Evolutionary conservation across 2,329 filamentous ascomycete genomes (phyloP).

Genomic region (Fusarium drepaniforme): DNA sequence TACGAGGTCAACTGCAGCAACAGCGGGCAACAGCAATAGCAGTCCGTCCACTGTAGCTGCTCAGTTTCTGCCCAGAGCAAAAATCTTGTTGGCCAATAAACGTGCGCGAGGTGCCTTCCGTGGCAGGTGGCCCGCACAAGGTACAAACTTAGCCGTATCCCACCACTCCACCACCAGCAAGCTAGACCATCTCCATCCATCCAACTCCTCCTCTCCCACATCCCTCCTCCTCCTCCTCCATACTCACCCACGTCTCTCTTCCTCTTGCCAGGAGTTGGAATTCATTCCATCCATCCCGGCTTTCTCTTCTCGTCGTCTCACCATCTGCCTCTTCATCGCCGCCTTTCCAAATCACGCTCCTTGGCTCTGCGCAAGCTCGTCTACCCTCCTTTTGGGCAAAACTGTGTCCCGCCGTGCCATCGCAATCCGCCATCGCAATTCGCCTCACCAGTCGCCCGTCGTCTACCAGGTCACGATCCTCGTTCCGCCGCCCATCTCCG

Average conservation of each 20-base stretch:
- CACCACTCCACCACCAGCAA: conserved; percentile 34
- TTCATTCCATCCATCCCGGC: conserved; percentile 56
- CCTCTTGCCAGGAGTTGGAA: conserved; percentile 51
- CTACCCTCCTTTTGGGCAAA: conserved; percentile 55
- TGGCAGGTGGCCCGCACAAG: conserved; percentile 27
- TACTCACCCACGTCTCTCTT: conserved; percentile 44
- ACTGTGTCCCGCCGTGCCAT: conserved; percentile 48
- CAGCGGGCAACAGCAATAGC: neutral
- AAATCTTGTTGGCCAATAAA: conserved; percentile 17
- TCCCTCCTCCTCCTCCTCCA: conserved; percentile 41
- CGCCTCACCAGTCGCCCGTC: conserved; percentile 42
- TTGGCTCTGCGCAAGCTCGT: conserved; percentile 52
- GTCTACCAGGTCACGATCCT: conserved; percentile 40
- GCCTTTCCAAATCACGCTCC: conserved; percentile 53
- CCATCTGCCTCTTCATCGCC: conserved; percentile 52
- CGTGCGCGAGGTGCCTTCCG: conserved; percentile 19
- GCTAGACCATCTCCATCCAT: conserved; percentile 43
- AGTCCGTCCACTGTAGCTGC: conserved; percentile 18
- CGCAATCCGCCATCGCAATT: conserved; percentile 45
- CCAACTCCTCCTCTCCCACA: conserved; percentile 35
- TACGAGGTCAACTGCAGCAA: neutral
- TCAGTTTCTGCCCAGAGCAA: conserved; percentile 19
- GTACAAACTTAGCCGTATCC: conserved; percentile 36
- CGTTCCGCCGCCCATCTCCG: conserved; percentile 39
- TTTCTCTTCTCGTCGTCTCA: conserved; percentile 56